A percentile compares a stretch with the other conserved stretches of the same genome.
These are phyloP conservation scores for Neoarthrinium moseri DNA, from an alignment of 2,329 filamentous ascomycete genomes.

Conservation along the genomic window DNA sequence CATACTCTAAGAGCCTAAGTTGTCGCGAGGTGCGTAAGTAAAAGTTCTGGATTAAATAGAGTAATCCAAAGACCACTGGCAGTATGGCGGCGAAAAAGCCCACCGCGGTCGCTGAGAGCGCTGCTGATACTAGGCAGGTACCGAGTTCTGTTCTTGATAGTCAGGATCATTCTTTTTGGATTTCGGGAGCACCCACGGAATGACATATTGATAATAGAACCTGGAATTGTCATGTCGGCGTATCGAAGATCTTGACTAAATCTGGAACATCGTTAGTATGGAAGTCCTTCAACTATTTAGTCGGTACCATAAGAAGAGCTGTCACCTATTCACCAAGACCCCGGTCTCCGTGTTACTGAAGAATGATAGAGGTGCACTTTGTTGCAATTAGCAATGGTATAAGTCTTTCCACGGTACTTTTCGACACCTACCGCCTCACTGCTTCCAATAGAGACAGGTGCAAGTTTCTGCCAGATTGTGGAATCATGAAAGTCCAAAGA, in stretches of 20 bases:
- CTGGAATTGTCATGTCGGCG: slow-evolving; percentile 9
- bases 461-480: background rate
- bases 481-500: slow-evolving; percentile 2
- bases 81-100: slow-evolving; percentile 6
- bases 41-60: slow-evolving; percentile 11
- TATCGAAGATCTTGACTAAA: slow-evolving; percentile 13
- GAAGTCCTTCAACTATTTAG: background rate
- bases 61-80: background rate
- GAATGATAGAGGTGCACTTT: slow-evolving; percentile 17
- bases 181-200: slow-evolving; percentile 10
- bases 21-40: slow-evolving; percentile 11
- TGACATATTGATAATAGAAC: slow-evolving; percentile 4
- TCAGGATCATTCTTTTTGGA: too few relatives aligned
- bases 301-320: background rate
- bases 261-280: background rate
- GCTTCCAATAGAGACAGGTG: slow-evolving; percentile 6
- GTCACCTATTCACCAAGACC: slow-evolving; percentile 14
- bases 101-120: slow-evolving; percentile 6
- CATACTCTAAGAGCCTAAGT: slow-evolving; percentile 9
- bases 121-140: slow-evolving; percentile 2
- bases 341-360: slow-evolving; percentile 18
- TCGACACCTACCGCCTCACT: slow-evolving; percentile 7
- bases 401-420: too few relatives aligned
- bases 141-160: slow-evolving; percentile 7
- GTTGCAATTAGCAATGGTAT: background rate